These are phyloP conservation scores for Lasiodiplodia sp. DNA, from an alignment of 2,329 filamentous ascomycete genomes.

Conservation along the genomic window DNA sequence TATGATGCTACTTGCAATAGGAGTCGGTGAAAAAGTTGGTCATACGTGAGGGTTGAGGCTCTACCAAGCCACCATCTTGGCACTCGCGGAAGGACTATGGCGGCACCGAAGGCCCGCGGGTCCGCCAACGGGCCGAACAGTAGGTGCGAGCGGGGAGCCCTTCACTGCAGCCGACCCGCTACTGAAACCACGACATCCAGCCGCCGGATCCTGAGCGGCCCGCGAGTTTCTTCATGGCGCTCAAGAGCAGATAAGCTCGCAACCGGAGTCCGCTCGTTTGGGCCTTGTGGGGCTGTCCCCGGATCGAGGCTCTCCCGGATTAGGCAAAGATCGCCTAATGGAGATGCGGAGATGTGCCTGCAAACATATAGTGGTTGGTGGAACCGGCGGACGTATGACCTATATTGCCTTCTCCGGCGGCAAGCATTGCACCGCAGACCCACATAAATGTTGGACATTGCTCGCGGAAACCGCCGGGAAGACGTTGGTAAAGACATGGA, in stretches of 20 bases:
- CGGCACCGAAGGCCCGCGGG: slow-evolving; percentile 15
- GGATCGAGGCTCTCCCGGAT: neutral
- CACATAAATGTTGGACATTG: neutral
- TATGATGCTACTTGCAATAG: neutral
- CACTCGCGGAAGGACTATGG: slow-evolving; percentile 3
- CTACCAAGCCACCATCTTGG: slow-evolving; percentile 2
- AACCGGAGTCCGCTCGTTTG: neutral
- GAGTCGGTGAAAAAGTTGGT: too few species aligned
- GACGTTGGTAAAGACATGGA: neutral
- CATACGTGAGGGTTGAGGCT: neutral
- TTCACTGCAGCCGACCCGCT: neutral
- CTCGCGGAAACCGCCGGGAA: neutral
- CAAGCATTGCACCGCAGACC: neutral
- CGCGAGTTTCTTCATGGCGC: neutral
- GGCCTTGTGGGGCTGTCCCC: slow-evolving; percentile 8
- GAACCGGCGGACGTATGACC: slow-evolving; percentile 3
- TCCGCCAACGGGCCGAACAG: slow-evolving; percentile 3
- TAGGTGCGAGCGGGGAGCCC: neutral
- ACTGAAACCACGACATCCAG: neutral
- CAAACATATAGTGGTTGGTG: slow-evolving; percentile 3
- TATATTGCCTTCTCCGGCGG: neutral
- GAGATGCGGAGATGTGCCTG: slow-evolving; percentile 9
- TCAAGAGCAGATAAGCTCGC: slow-evolving; percentile 18
- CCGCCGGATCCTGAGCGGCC: neutral
- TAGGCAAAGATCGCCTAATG: neutral